A percentile compares a stretch with the other conserved stretches of the same genome.
These are phyloP conservation scores for Colletotrichum sp. DNA, from an alignment of 2,329 filamentous ascomycete genomes.

Conservation along the genomic window DNA sequence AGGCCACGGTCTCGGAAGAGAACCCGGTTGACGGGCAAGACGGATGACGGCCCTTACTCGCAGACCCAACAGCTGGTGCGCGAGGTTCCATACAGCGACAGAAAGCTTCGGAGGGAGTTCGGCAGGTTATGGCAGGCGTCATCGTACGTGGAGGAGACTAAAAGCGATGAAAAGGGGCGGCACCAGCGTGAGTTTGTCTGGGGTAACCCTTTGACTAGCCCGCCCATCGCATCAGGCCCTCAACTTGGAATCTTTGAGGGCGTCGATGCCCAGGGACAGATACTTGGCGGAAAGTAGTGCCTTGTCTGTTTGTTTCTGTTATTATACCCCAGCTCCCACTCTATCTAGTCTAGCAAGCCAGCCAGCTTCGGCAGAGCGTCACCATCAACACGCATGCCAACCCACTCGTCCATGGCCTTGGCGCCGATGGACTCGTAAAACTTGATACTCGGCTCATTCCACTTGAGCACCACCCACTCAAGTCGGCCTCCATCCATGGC, in stretches of 20 bases:
- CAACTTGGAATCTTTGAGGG: conserved; percentile 56
- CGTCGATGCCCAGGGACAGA: conserved; percentile 35
- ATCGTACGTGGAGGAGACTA: conserved; percentile 41
- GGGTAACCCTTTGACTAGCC: conserved; percentile 40
- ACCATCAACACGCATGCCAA: conserved; percentile 76
- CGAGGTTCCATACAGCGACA: conserved; percentile 30
- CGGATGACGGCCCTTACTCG: conserved; percentile 42
- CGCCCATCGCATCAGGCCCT: conserved; percentile 33
- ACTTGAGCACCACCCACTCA: conserved; percentile 91
- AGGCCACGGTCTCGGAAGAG: conserved; percentile 36
- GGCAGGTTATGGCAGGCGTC: conserved; percentile 48
- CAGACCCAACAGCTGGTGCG: conserved; percentile 27
- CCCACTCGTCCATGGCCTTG: conserved; percentile 71
- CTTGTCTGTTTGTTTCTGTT: not conserved
- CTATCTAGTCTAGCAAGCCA: conserved; percentile 33
- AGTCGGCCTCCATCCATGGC: conserved; percentile 75
- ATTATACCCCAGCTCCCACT: conserved; percentile 24
- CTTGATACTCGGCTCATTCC: conserved; percentile 88
- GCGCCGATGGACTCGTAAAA: conserved; percentile 83
- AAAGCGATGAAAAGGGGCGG: conserved; percentile 26
- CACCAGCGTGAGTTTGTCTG: conserved; percentile 46
- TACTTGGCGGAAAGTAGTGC: not conserved
- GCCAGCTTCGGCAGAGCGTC: conserved; percentile 68
- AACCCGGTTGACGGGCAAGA: conserved; percentile 40
- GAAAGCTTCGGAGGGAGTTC: conserved; percentile 56